phyloP scores from a whole-genome alignment of 1,284 basidiomycete genomes.

The Athelia sp. region DNA sequence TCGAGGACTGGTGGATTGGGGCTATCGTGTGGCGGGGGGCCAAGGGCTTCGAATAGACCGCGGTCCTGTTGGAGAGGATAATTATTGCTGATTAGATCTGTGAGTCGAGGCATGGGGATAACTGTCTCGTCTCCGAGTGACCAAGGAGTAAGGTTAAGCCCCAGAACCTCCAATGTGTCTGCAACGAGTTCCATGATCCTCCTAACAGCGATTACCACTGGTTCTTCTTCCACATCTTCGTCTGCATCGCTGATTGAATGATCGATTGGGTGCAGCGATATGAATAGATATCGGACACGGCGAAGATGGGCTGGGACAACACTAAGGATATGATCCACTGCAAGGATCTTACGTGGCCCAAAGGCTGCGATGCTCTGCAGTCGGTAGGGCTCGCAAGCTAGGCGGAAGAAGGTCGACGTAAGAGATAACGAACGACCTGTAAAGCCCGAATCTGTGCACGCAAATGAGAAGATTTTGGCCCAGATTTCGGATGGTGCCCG shows the following conservation, averaged over 20 bases:
- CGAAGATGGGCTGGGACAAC: not conserved
- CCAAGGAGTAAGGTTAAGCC: not conserved
- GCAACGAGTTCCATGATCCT: not conserved
- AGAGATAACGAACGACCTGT: not conserved
- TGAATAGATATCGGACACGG: not conserved
- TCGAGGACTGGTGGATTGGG: too few species aligned
- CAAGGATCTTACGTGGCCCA: not conserved
- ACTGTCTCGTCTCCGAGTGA: not conserved
- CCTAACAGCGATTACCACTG: not conserved
- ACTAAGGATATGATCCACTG: not conserved
- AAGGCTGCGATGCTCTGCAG: not conserved
- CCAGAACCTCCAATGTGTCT: not conserved
- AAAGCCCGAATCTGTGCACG: not conserved
- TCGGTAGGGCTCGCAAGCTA: not conserved
- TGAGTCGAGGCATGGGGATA: not conserved
- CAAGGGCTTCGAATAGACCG: too few species aligned
- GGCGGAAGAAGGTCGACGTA: not conserved
- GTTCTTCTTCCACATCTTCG: not conserved
- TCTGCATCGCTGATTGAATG: not conserved
- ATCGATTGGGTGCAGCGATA: not conserved
- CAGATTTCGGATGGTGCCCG: not conserved
- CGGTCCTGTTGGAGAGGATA: not conserved
- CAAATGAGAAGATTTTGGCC: not conserved
- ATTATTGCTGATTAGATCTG: not conserved
- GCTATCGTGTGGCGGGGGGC: too few species aligned